Conservation (phyloP, 2,329 filamentous ascomycete genomes). For the Sphaerulina populicola region DNA sequence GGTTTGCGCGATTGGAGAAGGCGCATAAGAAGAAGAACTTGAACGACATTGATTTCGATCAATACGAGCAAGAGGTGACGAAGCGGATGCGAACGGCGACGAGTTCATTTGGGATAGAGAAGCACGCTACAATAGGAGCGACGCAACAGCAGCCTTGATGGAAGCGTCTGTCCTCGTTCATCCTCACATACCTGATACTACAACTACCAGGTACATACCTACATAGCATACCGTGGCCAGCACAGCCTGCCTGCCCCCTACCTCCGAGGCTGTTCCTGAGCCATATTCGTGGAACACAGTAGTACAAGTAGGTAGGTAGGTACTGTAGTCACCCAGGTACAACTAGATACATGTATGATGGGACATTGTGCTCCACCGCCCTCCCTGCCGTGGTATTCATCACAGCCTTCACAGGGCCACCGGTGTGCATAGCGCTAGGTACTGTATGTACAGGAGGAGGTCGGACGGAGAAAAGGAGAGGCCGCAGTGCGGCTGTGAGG, state of each 20-base stretch:
- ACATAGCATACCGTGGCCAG: background rate
- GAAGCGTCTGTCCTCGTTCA: background rate
- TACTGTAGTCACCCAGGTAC: background rate
- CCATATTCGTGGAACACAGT: background rate
- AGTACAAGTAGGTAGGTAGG: background rate
- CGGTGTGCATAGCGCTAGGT: background rate
- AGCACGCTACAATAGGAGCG: constrained; percentile 13
- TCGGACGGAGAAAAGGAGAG: background rate
- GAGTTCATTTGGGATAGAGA: constrained; percentile 17
- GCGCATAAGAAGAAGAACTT: constrained; percentile 25
- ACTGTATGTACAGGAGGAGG: too few species aligned
- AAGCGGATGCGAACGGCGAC: constrained; percentile 26
- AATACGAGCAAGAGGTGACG: constrained; percentile 29
- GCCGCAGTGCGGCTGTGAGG: constrained; percentile 7
- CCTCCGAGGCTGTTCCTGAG: background rate
- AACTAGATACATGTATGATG: too few species aligned
- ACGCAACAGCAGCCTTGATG: constrained; percentile 6
- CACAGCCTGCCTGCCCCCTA: background rate
- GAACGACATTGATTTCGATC: constrained; percentile 22
- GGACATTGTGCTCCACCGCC: too few species aligned
- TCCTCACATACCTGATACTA: too few species aligned
- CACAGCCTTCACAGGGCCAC: background rate
- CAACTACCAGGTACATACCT: too few species aligned
- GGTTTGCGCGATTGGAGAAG: constrained; percentile 24
- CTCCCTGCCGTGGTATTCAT: too few species aligned